Percentiles rank a stretch among this genome's conserved stretches.
phyloP scores from a whole-genome alignment of 2,329 filamentous ascomycete genomes.

The Aspergillus transmontanensis region DNA sequence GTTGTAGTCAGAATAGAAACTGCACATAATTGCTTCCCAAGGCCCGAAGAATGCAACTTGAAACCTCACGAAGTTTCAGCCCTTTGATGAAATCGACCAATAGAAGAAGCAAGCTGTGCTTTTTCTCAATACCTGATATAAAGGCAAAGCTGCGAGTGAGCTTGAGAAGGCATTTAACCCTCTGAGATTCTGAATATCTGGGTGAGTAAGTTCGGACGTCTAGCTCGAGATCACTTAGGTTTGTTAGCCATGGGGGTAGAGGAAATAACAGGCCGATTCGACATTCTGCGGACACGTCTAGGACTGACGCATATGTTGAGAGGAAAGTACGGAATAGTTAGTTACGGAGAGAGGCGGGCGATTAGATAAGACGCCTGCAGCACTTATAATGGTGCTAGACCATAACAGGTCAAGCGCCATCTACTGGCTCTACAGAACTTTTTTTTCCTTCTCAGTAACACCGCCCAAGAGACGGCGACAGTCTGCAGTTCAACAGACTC shows the following conservation, averaged over 20 bases:
- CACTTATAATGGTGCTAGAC: conserved; percentile 24
- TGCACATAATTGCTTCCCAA: neutral
- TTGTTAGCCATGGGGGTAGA: neutral
- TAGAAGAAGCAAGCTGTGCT: neutral
- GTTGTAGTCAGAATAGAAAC: neutral
- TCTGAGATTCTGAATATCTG: neutral
- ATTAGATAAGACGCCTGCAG: conserved; percentile 37
- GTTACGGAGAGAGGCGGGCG: conserved; percentile 5
- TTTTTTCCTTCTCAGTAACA: conserved; percentile 42
- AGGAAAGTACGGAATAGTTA: neutral
- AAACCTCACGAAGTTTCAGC: neutral
- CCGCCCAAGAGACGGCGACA: conserved; percentile 26
- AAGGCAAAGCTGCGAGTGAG: neutral
- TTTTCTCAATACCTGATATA: neutral
- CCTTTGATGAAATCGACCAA: neutral
- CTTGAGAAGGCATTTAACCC: neutral
- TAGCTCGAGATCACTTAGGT: neutral
- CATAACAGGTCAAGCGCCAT: conserved; percentile 34
- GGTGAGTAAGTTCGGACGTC: neutral
- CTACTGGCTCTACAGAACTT: conserved; percentile 41
- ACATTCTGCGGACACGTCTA: neutral
- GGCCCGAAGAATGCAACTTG: neutral
- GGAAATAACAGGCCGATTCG: neutral
- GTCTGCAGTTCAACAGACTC: conserved; percentile 27
- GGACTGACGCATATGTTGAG: neutral